Base-by-base conservation (phyloP, 2,329 filamentous ascomycete genomes). In the Fusarium goolgardi region DNA sequence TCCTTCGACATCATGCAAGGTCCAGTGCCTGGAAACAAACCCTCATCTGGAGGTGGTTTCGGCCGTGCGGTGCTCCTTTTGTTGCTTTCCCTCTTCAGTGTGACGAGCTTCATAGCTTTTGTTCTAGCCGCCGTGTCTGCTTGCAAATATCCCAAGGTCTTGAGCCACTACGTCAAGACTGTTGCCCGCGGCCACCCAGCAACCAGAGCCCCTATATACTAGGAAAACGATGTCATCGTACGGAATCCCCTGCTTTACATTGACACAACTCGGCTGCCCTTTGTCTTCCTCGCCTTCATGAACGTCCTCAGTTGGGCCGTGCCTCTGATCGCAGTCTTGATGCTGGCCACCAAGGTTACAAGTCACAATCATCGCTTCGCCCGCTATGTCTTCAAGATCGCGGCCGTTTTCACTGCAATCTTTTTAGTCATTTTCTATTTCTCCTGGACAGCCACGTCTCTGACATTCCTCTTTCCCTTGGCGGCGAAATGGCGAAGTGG, bases 301-400 rank as follows among this genome's bases (percentile, higher is more conserved):
- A 61, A 70, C 29, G 31, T 69, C 5, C 50, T 74, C 23, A 54
- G 52, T 40, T 67, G 50, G 43, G 1, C 64, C 41, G 60, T 59
- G 9, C 53, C 61, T 29, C 29, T 41, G 11, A 16, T 70, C 39
- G 59, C 74, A 40, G 35, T 72, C 7, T 6, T 67, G 41, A 58
- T 57, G 25, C 47, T 64, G 32, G n/a, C 66, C 5, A 21, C 40
- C 11, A 67, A 57, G 15, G 34, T 63, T 20, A 47, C 23, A 25
- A 23, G 57, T 29, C 18, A 34, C 34, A 34, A 49, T n/a, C 12
- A 32, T 53, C 20, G 57, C 63, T 16, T 59, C 34, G 55, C 70
- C 11, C 40, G 62, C 7, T 76, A 74, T 46, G 50, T 77, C 57
- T 72, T 75, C 23, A 71, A 65, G 4, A 63, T 73, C 43, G 31